Evolutionary conservation across 2,329 filamentous ascomycete species (phyloP).

Genomic region (Fusarium longipes): DNA sequence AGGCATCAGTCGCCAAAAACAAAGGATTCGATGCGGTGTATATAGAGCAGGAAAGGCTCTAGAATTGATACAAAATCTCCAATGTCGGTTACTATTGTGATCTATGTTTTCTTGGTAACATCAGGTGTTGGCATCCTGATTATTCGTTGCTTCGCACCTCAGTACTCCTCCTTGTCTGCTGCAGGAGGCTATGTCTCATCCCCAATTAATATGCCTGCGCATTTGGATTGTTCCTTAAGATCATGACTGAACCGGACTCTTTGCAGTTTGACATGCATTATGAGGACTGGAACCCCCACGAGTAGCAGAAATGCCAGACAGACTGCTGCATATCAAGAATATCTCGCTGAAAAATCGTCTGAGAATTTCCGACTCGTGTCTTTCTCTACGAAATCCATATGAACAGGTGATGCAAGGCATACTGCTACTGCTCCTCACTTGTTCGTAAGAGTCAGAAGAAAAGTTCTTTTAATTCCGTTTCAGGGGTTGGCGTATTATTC

Average conservation of each 20-base stretch:
- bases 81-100: not conserved
- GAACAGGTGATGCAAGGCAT: not conserved
- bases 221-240: not conserved
- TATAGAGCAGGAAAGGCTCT: constrained; percentile 38
- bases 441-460: not conserved
- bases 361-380: not conserved
- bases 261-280: not conserved
- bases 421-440: not conserved
- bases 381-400: not conserved
- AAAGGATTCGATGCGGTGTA: constrained; percentile 32
- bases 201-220: too few relatives aligned
- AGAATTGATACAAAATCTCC: constrained; percentile 25
- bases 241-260: not conserved
- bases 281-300: not conserved
- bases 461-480: not conserved
- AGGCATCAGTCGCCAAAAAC: constrained; percentile 5
- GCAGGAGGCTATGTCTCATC: not conserved
- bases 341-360: not conserved
- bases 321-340: not conserved
- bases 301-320: not conserved
- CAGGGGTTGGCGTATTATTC: not conserved
- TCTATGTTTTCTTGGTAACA: not conserved
- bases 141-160: constrained; percentile 63
- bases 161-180: not conserved
- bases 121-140: constrained; percentile 66